Evolutionary conservation across 768 basidiomycete genomes (phyloP).

Genomic region (Mrakia hoshinonis): DNA sequence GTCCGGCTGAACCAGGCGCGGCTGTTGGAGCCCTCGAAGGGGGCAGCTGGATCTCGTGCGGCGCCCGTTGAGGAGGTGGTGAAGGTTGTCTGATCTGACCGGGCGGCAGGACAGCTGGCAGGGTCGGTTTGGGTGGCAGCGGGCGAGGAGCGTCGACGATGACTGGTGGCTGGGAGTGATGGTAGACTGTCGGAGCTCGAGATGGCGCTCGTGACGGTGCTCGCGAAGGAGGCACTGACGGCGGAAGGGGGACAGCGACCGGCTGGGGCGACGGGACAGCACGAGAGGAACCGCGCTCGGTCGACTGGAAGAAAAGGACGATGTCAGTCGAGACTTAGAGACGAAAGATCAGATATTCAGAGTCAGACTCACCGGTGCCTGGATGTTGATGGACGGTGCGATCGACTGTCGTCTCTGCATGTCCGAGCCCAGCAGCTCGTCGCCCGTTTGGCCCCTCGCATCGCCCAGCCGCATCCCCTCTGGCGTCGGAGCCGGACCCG

Average conservation of each 20-base stretch:
- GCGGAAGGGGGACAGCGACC: not conserved
- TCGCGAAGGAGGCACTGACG: not conserved
- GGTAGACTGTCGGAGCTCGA: not conserved
- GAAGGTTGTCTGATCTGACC: not conserved
- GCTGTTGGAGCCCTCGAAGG: not conserved
- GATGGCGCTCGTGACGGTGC: conserved; percentile 2
- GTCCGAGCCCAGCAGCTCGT: not conserved
- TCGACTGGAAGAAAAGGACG: not conserved
- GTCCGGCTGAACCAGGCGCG: not conserved
- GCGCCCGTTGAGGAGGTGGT: no score
- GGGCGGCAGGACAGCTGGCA: not conserved
- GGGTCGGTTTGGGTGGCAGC: not conserved
- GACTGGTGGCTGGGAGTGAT: not conserved
- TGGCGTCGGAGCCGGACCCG: not conserved
- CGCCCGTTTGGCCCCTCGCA: not conserved
- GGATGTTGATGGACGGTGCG: not conserved
- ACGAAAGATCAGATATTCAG: not conserved
- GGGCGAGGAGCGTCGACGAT: not conserved
- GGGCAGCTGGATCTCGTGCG: not conserved
- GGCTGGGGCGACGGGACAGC: not conserved
- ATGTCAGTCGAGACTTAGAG: not conserved
- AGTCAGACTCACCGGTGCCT: not conserved
- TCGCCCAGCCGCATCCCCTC: not conserved
- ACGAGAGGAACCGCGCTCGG: not conserved
- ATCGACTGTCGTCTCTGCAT: not conserved